Evolutionary conservation across 352 stramenopile genomes (phyloP), one percentile per base, ranked within the genome.

Genomic region (Pythium guiyangense): DNA sequence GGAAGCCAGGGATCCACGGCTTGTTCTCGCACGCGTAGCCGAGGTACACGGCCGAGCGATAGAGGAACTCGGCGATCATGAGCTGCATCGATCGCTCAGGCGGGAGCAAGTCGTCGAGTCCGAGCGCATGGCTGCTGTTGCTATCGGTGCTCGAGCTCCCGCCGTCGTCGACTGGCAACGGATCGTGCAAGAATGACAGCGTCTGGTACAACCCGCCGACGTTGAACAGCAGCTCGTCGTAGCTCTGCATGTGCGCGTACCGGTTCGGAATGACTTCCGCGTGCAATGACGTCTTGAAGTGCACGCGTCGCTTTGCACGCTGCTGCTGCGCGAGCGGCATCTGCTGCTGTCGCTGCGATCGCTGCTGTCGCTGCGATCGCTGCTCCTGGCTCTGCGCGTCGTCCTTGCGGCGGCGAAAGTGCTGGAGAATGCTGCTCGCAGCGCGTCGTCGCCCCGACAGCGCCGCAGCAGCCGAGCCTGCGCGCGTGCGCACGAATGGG

Each of bases 61-160:
- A 85, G 15, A 91, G 73, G 46, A 91, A 91, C 65, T 91, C 80
- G 35, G 78, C 80, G 64, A 91, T 86, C 74, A 91, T 83, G 60
- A 91, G 73, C 53, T 74, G 70, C 63, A 86, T 70, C n/a, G 80
- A 90, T 10, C 75, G 73, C 61, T 88, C 77, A 0, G 74, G 59
- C 8, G 71, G 68, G 47, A 67, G 67, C 47, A 25, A 18, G 9
- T 60, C 54, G 18, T 79, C 73, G 52, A 52, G 45, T 31, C 64
- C 56, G 14, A 70, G 58, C 9, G 59, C 60, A 20, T 45, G 39
- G 11, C 64, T 55, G 10, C 64, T 49, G 22, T 51, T 63, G 43
- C 67, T 64, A 20, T 63, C 66, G 20, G 45, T 62, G 3, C 55
- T 79, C 10, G 57, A n/a, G n/a, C n/a, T n/a, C n/a, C n/a, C 40